Evolutionary conservation across 2,329 filamentous ascomycete species (phyloP).

Genomic region (Sclerotinia glacialis): DNA sequence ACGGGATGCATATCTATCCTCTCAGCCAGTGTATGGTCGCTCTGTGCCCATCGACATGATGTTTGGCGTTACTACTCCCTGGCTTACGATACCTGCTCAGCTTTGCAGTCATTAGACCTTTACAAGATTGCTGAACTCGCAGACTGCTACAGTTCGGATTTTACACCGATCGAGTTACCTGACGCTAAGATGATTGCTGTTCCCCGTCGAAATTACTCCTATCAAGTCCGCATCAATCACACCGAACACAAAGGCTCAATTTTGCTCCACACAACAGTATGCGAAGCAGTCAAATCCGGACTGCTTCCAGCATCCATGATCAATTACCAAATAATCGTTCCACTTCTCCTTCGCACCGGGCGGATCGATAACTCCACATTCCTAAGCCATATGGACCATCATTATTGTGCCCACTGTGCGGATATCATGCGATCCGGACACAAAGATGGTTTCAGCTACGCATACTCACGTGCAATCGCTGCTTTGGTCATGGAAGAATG

Average conservation of each 20-base stretch:
- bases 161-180: background rate
- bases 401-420: background rate
- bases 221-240: background rate
- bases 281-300: background rate
- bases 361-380: background rate
- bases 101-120: background rate
- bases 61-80: slow-evolving; percentile 1
- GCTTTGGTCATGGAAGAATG: background rate
- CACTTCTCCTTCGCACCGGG: background rate
- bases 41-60: background rate
- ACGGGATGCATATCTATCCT: background rate
- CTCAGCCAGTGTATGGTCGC: background rate
- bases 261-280: slow-evolving; percentile 1
- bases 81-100: background rate
- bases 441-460: background rate
- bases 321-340: background rate
- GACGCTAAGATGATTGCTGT: background rate
- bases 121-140: background rate
- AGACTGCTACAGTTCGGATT: background rate
- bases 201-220: background rate
- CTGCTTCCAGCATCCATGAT: background rate
- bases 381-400: background rate
- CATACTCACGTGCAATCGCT: background rate
- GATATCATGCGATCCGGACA: background rate
- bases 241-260: background rate